A percentile compares a stretch with the other conserved stretches of the same genome.
These are phyloP conservation scores for Cyclocybe aegerita DNA, from an alignment of 768 basidiomycete genomes.

Conservation along the genomic window DNA sequence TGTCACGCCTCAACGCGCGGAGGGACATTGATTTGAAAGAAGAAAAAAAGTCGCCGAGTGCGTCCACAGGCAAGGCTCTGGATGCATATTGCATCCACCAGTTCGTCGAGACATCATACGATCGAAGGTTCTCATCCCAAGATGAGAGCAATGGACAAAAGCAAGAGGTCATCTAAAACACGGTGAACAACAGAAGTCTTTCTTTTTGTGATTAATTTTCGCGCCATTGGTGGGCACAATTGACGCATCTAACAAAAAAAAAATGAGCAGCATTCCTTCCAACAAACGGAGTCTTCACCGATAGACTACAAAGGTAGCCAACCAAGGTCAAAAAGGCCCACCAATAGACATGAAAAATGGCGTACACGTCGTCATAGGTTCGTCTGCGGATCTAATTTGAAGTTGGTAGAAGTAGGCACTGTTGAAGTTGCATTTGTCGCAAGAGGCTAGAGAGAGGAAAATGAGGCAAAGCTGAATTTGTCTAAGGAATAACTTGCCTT, in stretches of 20 bases:
- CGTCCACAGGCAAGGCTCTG: too few relatives aligned
- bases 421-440: slow-evolving; percentile 80
- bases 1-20: too few relatives aligned
- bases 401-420: slow-evolving; percentile 94
- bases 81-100: too few relatives aligned
- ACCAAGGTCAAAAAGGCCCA: not conserved
- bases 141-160: too few relatives aligned
- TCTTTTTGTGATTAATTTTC: not conserved
- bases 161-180: too few relatives aligned
- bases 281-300: slow-evolving; percentile 38
- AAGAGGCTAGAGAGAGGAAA: slow-evolving; percentile 38
- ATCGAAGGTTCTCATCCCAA: too few relatives aligned
- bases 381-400: slow-evolving; percentile 92
- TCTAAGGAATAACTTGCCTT: slow-evolving; percentile 43
- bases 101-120: too few relatives aligned
- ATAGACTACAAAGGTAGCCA: slow-evolving; percentile 45
- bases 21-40: too few relatives aligned
- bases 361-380: slow-evolving; percentile 80
- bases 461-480: not conserved
- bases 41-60: too few relatives aligned
- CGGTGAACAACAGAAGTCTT: too few relatives aligned
- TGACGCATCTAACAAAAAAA: slow-evolving; percentile 45
- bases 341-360: slow-evolving; percentile 7
- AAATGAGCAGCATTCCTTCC: not conserved
- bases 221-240: slow-evolving; percentile 63